Base-by-base conservation (phyloP, 1,139 yeast species). In the Pneumocystis canis region DNA sequence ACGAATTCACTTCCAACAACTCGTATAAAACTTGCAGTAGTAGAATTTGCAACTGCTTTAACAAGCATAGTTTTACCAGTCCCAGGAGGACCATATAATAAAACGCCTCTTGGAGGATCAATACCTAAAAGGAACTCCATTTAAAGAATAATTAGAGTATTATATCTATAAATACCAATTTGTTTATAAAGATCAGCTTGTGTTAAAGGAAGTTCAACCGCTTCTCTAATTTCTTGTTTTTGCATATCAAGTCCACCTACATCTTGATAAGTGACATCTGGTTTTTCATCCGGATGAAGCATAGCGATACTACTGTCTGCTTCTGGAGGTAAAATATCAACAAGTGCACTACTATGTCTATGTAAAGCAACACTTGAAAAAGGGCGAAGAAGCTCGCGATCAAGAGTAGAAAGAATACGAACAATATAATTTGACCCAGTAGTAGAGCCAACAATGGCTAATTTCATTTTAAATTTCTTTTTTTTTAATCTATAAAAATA, bases 241-340 rank as follows among this genome's bases (percentile, higher is more conserved):
- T 94, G 99, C 95, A 90, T 90, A 75, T 94, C 99, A 73, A 94
- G 80, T 59, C 98, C 99, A 75, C 99, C 99, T 63, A 94, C 97
- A 75, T 94, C 98, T 58, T 89, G 89, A 70, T 87, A 87, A 5
- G 89, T 82, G 58, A 87, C 90, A 66, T 78, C 77, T 33, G 96
- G 96, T 71, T 87, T 87, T 75, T 94, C 95, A 71, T 89, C 88
- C 58, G 90, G 95, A 57, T 96, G 94, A 71, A 94, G 87, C 74
- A 94, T 89, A 54, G 97, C 85, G 68, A 94, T 92, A 58, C 95
- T 85, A 1, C 97, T 89, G 72, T 94, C 99, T 0, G 98, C 97
- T 79, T 94, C 98, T 40, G 98, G 98, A 35, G 98, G 98, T 71
- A 94, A 78, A 65, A 94, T 92, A 74, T 92, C 98, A 62, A 94